These are phyloP conservation scores for Datisca glomerata DNA, from an alignment of 306 rosid species.

Conservation along the genomic window DNA sequence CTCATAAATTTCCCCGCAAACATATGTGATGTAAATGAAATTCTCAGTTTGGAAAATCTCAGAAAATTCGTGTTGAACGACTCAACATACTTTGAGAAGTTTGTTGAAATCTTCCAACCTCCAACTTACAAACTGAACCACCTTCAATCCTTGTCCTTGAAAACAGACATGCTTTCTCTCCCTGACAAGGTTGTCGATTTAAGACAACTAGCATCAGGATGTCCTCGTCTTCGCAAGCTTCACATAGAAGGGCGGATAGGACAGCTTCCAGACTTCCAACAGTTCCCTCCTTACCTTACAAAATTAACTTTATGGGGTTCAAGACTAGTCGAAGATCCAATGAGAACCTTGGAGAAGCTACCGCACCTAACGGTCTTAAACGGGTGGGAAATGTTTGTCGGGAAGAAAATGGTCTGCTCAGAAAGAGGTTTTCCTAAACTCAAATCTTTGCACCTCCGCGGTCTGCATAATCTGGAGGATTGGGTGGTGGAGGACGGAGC, in stretches of 20 bases:
- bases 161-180: constrained; percentile 23
- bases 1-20: constrained; percentile 24
- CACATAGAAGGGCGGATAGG: not conserved
- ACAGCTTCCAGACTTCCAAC: not conserved
- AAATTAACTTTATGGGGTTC: not conserved
- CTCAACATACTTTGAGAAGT: constrained; percentile 23
- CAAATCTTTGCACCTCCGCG: constrained; percentile 16
- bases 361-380: not conserved
- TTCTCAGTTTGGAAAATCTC: constrained; percentile 16
- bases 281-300: not conserved
- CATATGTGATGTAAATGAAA: constrained; percentile 12
- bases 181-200: constrained; percentile 20
- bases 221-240: constrained; percentile 15
- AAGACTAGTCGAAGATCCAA: not conserved
- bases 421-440: constrained; percentile 5
- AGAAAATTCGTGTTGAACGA: constrained; percentile 10
- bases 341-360: not conserved
- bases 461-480: not conserved
- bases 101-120: constrained; percentile 16
- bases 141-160: constrained; percentile 30
- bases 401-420: constrained; percentile 3
- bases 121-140: constrained; percentile 8
- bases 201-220: constrained; percentile 22
- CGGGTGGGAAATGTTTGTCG: constrained; percentile 10
- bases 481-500: constrained; percentile 8